phyloP scores from a whole-genome alignment of 305 asterid species.

The Fraxinus sp. region DNA sequence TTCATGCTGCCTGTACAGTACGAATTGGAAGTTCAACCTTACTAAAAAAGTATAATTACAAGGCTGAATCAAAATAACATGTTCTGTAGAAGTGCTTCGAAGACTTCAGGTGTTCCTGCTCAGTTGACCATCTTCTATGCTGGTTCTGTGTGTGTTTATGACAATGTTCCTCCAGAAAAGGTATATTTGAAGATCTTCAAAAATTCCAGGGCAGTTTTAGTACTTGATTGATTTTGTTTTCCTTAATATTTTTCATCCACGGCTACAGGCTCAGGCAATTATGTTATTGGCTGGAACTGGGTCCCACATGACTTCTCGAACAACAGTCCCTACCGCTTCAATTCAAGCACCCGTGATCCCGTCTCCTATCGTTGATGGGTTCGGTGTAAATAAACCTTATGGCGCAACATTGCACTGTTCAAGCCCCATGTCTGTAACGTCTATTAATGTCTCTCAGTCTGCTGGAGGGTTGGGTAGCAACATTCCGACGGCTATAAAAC shows the following conservation, averaged over 20 bases:
- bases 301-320: slow-evolving; percentile 38
- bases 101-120: slow-evolving; percentile 47
- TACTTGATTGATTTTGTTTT: background rate
- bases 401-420: slow-evolving; percentile 33
- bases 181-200: slow-evolving; percentile 27
- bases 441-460: slow-evolving; percentile 35
- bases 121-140: slow-evolving; percentile 79
- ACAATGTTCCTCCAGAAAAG: slow-evolving; percentile 72
- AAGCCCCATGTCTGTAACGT: slow-evolving; percentile 38
- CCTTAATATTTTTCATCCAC: slow-evolving; percentile 8
- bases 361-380: slow-evolving; percentile 41
- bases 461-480: slow-evolving; percentile 29
- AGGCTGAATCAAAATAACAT: slow-evolving; percentile 19
- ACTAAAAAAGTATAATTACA: background rate
- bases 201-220: background rate
- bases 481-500: slow-evolving; percentile 27
- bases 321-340: slow-evolving; percentile 40
- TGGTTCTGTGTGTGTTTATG: slow-evolving; percentile 77
- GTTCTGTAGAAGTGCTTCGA: slow-evolving; percentile 45
- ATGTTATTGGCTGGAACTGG: slow-evolving; percentile 84
- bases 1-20: background rate
- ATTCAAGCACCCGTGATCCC: slow-evolving; percentile 38
- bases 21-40: background rate
- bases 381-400: slow-evolving; percentile 37
- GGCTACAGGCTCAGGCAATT: slow-evolving; percentile 76